phyloP scores from a whole-genome alignment of 371 early-diverging fungal genomes.

The Mortierella sp. region DNA sequence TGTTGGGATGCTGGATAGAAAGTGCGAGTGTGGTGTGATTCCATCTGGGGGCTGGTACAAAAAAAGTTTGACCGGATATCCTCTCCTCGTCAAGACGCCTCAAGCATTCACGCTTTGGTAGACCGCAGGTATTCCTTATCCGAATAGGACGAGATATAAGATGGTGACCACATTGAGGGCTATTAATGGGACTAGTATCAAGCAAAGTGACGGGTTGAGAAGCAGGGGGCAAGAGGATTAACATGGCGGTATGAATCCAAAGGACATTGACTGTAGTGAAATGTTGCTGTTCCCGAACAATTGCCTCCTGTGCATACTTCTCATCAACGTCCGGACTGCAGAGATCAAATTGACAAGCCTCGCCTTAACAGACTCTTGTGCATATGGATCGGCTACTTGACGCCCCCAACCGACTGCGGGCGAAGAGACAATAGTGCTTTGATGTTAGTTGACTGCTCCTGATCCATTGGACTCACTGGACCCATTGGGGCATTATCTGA shows the following conservation, averaged over 20 bases:
- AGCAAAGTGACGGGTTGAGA: not conserved
- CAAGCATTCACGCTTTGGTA: not conserved
- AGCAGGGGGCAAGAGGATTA: not conserved
- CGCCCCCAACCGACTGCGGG: slow-evolving; percentile 73
- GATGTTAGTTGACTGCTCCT: no score
- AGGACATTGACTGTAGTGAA: no score
- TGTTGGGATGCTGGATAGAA: no score
- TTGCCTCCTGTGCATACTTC: slow-evolving; percentile 82
- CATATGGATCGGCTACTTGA: slow-evolving; percentile 69
- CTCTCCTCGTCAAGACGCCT: no score
- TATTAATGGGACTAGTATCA: slow-evolving; percentile 84
- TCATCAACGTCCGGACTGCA: slow-evolving; percentile 89
- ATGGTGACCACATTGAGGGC: slow-evolving; percentile 86
- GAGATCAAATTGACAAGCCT: slow-evolving; percentile 90
- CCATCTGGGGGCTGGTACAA: no score
- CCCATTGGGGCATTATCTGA: no score
- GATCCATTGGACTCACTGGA: no score
- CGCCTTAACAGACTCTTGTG: slow-evolving; percentile 79
- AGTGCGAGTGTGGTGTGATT: no score
- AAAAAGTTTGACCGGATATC: no score
- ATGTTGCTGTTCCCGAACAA: no score
- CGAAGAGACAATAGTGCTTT: no score
- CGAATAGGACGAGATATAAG: slow-evolving; percentile 84
- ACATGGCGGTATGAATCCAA: not conserved
- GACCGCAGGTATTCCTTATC: slow-evolving; percentile 58